Evolutionary conservation across 139 green algal species (phyloP).

Genomic region (Deuterostichococcus epilithicus): DNA sequence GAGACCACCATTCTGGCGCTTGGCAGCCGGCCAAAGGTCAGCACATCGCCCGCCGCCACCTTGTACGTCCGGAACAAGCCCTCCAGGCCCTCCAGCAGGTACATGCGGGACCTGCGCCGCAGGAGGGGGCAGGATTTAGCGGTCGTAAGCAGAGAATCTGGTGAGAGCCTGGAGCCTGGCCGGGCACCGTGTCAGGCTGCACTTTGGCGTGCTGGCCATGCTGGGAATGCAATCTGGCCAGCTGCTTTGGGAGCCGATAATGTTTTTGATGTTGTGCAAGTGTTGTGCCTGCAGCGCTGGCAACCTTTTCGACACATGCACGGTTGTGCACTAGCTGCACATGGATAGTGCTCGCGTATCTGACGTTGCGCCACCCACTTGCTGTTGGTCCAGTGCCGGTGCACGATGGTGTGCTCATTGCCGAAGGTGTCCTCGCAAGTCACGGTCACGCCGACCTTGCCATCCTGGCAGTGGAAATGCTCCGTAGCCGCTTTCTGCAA

Average conservation of each 20-base stretch:
- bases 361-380: background rate
- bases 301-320: too few species aligned
- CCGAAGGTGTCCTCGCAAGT: constrained; percentile 16
- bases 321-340: too few species aligned
- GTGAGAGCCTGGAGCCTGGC: constrained; percentile 41
- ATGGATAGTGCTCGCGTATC: too few species aligned
- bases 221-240: background rate
- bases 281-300: background rate
- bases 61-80: constrained; percentile 14
- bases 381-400: constrained; percentile 16
- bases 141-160: too few species aligned
- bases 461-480: background rate
- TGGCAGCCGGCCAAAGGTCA: constrained; percentile 30
- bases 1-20: constrained; percentile 22
- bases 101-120: constrained; percentile 31
- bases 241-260: background rate
- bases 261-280: background rate
- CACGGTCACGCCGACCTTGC: constrained; percentile 11
- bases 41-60: constrained; percentile 38
- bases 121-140: too few species aligned
- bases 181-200: background rate
- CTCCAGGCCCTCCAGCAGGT: constrained; percentile 43
- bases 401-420: constrained; percentile 20
- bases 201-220: background rate
- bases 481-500: background rate